Base-by-base conservation (phyloP, 139 green algal genomes). In the Mychonastes homosphaera region DNA sequence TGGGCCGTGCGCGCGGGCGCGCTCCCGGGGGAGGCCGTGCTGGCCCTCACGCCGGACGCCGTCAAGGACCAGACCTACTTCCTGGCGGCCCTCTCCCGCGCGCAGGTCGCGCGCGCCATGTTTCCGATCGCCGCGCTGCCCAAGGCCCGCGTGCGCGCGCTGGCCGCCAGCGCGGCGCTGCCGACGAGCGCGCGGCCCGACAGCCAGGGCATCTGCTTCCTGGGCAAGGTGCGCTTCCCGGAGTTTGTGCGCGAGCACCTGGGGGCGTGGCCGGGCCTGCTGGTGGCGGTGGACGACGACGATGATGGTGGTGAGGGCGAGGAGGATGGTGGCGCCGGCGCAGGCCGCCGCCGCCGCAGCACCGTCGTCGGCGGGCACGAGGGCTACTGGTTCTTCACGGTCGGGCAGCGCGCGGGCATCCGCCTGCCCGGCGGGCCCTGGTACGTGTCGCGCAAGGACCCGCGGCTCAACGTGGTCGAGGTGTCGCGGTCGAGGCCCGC, bases 201-300 rank as follows among this genome's bases (percentile, higher is more conserved):
- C 76, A 90, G 76, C 69, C 92, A 99, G 73, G 92, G 92, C 39
- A 97, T 99, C 49, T 99, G 92, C 77, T 99, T 99, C 65, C 76
- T 99, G 30, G 92, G 92, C 34, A 98, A 97, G 63, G 91, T 97
- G 2, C 57, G 52, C 59, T 95, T 94, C 63, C 62, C 19, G 51
- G 88, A 95, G 65, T 96, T 97, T 82, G 78, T 98, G 29, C 50
- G 69, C 56, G 72, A 91, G 76, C 92, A 99, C 67, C 58, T 98
- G 60, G 91, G 91, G 2, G 74, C 83, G 58, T 91, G 82, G 84
- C 78, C 76, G 6, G 92, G 92, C 5, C 71, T 77, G 12, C 71
- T 98, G 7, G 57, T 97, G 5, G 90, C 97, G 50, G 81, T 85
- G 52, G 88, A 95, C 50, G 86, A 53, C 8, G 71, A 73, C 1